A percentile compares a stretch with the other conserved stretches of the same genome.
Conservation (phyloP, 768 basidiomycete genomes). For the Suillus subalutaceus region DNA sequence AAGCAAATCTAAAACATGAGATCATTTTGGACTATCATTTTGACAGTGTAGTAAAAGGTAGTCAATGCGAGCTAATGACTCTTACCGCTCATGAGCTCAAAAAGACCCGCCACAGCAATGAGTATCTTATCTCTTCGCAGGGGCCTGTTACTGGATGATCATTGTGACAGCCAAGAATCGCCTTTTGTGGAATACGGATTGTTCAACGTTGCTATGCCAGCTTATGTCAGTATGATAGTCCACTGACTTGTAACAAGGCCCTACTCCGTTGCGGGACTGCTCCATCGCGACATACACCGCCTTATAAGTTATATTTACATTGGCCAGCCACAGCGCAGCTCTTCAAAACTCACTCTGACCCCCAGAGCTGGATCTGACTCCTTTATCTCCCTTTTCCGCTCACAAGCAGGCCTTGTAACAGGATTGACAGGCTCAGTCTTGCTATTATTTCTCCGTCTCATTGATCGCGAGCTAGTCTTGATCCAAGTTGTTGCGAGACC, state of each 20-base stretch:
- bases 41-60: background rate
- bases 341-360: background rate
- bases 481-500: background rate
- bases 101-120: background rate
- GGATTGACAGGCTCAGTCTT: constrained; percentile 11
- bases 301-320: background rate
- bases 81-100: background rate
- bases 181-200: background rate
- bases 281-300: background rate
- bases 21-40: background rate
- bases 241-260: background rate
- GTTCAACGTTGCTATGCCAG: constrained; percentile 8
- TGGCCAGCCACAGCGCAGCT: background rate
- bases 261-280: background rate
- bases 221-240: too few relatives aligned
- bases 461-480: background rate
- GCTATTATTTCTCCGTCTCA: background rate
- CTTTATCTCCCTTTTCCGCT: background rate
- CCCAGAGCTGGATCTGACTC: constrained; percentile 11
- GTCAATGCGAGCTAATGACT: background rate
- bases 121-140: background rate
- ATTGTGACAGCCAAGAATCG: background rate
- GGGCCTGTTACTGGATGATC: background rate
- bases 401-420: constrained; percentile 11
- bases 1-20: constrained; percentile 14